phyloP scores from a whole-genome alignment of 176 grass and related monocot species.

The Musa acuminata region DNA sequence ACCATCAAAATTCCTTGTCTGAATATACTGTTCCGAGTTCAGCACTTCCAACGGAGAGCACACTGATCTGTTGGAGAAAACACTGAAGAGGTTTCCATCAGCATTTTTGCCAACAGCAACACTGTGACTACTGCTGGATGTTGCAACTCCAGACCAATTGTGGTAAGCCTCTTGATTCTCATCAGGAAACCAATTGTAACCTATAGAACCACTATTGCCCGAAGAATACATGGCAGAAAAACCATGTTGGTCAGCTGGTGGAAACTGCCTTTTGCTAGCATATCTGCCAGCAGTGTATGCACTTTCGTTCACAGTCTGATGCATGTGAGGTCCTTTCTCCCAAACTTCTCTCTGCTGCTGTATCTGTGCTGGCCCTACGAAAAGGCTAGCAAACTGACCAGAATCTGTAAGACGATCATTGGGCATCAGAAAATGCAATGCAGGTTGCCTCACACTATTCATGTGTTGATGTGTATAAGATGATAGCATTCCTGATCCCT shows the following conservation, averaged over 20 bases:
- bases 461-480: slow-evolving; percentile 18
- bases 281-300: slow-evolving; percentile 21
- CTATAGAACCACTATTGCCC: slow-evolving; percentile 12
- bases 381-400: slow-evolving; percentile 22
- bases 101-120: slow-evolving; percentile 26
- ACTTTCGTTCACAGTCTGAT: slow-evolving; percentile 23
- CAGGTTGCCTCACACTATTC: slow-evolving; percentile 21
- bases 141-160: slow-evolving; percentile 29
- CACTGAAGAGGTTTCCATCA: slow-evolving; percentile 36
- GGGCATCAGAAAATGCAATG: slow-evolving; percentile 25
- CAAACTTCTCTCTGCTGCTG: slow-evolving; percentile 14
- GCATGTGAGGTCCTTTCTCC: slow-evolving; percentile 15
- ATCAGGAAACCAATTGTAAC: slow-evolving; percentile 27
- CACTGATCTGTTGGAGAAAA: slow-evolving; percentile 24
- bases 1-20: slow-evolving; percentile 24
- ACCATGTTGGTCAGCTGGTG: slow-evolving; percentile 20
- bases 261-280: slow-evolving; percentile 20
- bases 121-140: slow-evolving; percentile 14
- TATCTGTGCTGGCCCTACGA: slow-evolving; percentile 23
- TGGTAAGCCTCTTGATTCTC: slow-evolving; percentile 16
- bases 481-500: slow-evolving; percentile 13
- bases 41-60: slow-evolving; percentile 14
- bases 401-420: slow-evolving; percentile 14
- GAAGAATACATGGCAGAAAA: slow-evolving; percentile 13
- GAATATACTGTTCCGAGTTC: slow-evolving; percentile 23